phyloP scores from a whole-genome alignment of 192 early-diverging fungal genomes.

The Bifiguratus adelaidae region DNA sequence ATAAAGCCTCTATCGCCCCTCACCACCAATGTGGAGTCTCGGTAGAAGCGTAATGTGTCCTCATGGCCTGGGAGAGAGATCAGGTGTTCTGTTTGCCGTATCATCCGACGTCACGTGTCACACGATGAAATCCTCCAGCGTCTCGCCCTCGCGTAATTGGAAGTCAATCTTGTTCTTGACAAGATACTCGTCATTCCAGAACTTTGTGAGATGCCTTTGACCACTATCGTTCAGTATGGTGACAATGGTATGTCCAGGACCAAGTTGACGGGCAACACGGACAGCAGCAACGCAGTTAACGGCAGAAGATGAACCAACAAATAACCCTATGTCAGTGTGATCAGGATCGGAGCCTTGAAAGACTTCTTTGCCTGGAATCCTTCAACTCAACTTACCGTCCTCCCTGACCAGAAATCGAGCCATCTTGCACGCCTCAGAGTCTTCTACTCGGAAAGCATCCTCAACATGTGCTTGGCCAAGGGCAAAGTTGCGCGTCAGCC shows the following conservation, averaged over 20 bases:
- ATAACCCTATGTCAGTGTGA: conserved; percentile 41
- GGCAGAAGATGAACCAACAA: conserved; percentile 82
- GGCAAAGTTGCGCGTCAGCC: conserved; percentile 82
- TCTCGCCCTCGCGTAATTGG: conserved; percentile 7
- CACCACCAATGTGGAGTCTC: no score
- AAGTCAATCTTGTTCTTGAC: conserved; percentile 9
- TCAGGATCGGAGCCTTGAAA: no score
- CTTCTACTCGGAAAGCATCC: conserved; percentile 75
- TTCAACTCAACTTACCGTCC: conserved; percentile 38
- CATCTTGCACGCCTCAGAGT: conserved; percentile 87
- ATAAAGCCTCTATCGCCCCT: no score
- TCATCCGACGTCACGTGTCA: conserved; percentile 8
- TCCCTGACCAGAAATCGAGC: conserved; percentile 68
- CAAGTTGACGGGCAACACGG: conserved; percentile 59
- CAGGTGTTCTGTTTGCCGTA: no score
- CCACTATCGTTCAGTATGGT: conserved; percentile 89
- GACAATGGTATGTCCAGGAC: conserved; percentile 86
- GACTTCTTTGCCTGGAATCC: not conserved
- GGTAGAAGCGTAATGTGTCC: no score
- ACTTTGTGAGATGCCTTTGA: conserved; percentile 88
- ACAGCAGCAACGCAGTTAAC: conserved; percentile 90
- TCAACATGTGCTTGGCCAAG: conserved; percentile 52
- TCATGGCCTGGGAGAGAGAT: no score
- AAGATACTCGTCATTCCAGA: conserved; percentile 67
- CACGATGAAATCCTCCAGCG: no score